Conservation (phyloP, 345 rosid genomes). For the Populus simonii region DNA sequence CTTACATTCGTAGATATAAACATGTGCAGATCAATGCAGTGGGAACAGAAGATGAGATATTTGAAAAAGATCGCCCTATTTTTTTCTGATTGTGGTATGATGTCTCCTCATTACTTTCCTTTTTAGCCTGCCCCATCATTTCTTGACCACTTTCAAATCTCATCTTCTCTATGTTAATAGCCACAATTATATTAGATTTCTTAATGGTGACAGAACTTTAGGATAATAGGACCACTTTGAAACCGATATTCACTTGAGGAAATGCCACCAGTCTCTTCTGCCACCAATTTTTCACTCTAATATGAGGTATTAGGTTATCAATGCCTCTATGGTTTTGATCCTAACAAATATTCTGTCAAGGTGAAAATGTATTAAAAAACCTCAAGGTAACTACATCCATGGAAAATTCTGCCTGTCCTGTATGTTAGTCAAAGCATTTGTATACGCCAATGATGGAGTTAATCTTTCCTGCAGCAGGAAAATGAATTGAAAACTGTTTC, state of each 20-base stretch:
- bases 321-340: background rate
- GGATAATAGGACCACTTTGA: background rate
- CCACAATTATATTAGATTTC: background rate
- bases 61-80: constrained; percentile 62
- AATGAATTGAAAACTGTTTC: constrained; percentile 7
- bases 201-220: background rate
- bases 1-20: constrained; percentile 9
- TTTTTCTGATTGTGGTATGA: constrained; percentile 57
- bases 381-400: background rate
- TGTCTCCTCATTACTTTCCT: background rate
- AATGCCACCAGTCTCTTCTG: background rate
- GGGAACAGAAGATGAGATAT: constrained; percentile 81
- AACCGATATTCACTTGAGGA: too few species aligned
- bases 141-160: background rate
- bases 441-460: constrained; percentile 3
- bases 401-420: too few species aligned
- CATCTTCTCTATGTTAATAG: background rate
- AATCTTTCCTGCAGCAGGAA: constrained; percentile 22
- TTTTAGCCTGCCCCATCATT: background rate
- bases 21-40: constrained; percentile 72
- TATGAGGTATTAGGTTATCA: background rate
- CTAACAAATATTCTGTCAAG: background rate
- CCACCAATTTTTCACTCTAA: background rate
- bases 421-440: background rate
- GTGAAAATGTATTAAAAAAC: background rate